phyloP scores from a whole-genome alignment of 306 rosid genomes.

The Spatholobus suberectus region DNA sequence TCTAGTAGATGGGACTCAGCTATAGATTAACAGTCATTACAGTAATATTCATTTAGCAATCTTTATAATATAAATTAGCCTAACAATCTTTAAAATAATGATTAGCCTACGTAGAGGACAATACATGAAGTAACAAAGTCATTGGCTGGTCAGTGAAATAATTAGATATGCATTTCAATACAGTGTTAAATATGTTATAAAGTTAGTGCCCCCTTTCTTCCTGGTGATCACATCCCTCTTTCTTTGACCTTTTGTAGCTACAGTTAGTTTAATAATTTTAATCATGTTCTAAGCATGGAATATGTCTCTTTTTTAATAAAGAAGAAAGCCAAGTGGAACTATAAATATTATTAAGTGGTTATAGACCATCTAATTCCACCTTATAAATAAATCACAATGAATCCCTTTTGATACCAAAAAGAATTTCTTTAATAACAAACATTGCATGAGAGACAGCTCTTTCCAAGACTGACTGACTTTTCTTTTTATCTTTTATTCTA shows the following conservation, averaged over 20 bases:
- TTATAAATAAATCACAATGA: constrained; percentile 55
- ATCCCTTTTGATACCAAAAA: constrained; percentile 49
- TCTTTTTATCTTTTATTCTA: constrained; percentile 49
- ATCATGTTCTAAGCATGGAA: constrained; percentile 62
- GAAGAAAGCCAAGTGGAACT: constrained; percentile 58
- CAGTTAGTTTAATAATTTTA: constrained; percentile 54
- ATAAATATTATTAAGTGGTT: constrained; percentile 58
- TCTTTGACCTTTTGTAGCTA: constrained; percentile 85
- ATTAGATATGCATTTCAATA: constrained; percentile 68
- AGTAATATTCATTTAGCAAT: constrained; percentile 40
- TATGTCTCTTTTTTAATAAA: too few relatives aligned
- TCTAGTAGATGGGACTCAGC: constrained; percentile 65
- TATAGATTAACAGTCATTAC: constrained; percentile 55
- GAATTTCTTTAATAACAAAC: constrained; percentile 28
- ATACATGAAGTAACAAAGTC: constrained; percentile 61
- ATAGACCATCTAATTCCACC: constrained; percentile 54
- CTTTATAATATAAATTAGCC: constrained; percentile 39
- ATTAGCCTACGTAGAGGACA: constrained; percentile 57
- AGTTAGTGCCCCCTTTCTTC: constrained; percentile 48
- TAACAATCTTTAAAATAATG: too few relatives aligned
- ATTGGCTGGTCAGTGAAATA: constrained; percentile 52
- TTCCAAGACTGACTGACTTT: constrained; percentile 70
- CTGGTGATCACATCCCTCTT: too few relatives aligned
- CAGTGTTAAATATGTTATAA: constrained; percentile 66
- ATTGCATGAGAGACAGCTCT: constrained; percentile 73